Conservation (phyloP, 2,329 filamentous ascomycete genomes). For the Colletotrichum gigasporum region DNA sequence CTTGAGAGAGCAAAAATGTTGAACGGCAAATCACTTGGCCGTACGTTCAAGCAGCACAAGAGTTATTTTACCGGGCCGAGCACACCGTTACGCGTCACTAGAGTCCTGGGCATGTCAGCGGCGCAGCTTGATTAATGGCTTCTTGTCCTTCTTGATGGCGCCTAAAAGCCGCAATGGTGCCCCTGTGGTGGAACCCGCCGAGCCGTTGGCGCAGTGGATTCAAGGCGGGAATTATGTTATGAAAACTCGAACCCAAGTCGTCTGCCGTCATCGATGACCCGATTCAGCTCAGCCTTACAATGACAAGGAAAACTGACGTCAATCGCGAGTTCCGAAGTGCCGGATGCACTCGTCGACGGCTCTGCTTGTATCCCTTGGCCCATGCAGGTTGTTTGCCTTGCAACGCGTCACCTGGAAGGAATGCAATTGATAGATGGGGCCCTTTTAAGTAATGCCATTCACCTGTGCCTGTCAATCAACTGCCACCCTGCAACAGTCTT, state of each 20-base stretch:
- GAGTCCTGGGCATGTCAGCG: not conserved
- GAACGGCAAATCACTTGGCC: not conserved
- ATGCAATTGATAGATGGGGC: not conserved
- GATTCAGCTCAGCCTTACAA: constrained; percentile 21
- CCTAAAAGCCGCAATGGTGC: not conserved
- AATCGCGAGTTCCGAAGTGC: not conserved
- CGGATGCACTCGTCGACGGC: not conserved
- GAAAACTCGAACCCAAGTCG: constrained; percentile 18
- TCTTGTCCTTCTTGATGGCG: not conserved
- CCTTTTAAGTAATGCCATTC: constrained; percentile 9
- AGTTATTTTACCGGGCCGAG: not conserved
- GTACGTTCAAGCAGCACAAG: not conserved
- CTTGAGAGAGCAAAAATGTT: too few relatives aligned
- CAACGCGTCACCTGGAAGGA: constrained; percentile 10
- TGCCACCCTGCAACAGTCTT: not conserved
- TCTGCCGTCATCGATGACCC: constrained; percentile 17
- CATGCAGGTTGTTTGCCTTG: not conserved
- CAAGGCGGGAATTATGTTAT: constrained; percentile 30
- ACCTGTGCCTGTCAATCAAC: constrained; percentile 1
- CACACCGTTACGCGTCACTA: not conserved
- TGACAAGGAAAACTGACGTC: constrained; percentile 19
- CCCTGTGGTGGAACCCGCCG: constrained; percentile 18
- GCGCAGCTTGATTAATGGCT: not conserved
- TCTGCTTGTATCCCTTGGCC: not conserved
- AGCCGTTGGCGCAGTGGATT: constrained; percentile 12